Conservation (phyloP, 1,284 basidiomycete species). For the Ustilago hordei region DNA sequence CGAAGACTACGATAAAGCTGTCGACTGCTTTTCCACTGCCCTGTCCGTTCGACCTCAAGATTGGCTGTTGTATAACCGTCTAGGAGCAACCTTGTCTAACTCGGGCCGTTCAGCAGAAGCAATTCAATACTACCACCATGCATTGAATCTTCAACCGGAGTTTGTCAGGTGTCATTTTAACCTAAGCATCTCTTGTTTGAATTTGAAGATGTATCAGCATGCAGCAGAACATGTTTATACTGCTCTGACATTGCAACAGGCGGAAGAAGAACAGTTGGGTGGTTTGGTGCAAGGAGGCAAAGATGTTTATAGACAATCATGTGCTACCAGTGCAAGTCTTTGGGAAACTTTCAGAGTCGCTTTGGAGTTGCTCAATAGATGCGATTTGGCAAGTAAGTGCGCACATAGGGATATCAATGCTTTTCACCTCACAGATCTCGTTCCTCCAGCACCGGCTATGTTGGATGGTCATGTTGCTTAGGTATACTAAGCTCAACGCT, state of each 20-base stretch:
- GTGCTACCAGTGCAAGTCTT: slow-evolving; percentile 51
- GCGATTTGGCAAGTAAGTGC: slow-evolving; percentile 58
- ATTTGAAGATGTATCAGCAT: slow-evolving; percentile 67
- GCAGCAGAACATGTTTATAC: slow-evolving; percentile 67
- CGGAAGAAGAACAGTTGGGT: slow-evolving; percentile 43
- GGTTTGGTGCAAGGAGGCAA: slow-evolving; percentile 11
- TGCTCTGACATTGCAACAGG: slow-evolving; percentile 63
- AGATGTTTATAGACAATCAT: background rate
- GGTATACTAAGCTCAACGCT: background rate
- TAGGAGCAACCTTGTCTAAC: slow-evolving; percentile 95
- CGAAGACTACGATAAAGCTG: slow-evolving; percentile 87
- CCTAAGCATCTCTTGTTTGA: slow-evolving; percentile 64
- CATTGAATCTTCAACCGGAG: slow-evolving; percentile 87
- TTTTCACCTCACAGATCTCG: slow-evolving; percentile 59
- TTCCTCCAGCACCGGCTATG: slow-evolving; percentile 16
- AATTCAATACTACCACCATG: slow-evolving; percentile 87
- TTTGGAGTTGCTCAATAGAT: slow-evolving; percentile 63
- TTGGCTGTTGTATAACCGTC: slow-evolving; percentile 93
- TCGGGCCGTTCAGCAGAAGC: slow-evolving; percentile 83
- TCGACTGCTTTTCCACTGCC: slow-evolving; percentile 93
- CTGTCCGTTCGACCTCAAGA: slow-evolving; percentile 89
- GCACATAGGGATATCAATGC: slow-evolving; percentile 47
- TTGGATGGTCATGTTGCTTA: slow-evolving; percentile 7
- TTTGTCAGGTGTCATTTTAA: slow-evolving; percentile 79
- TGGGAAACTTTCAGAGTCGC: slow-evolving; percentile 68